Evolutionary conservation across 2,329 filamentous ascomycete genomes (phyloP).

Genomic region (Trichothecium sympodiale): DNA sequence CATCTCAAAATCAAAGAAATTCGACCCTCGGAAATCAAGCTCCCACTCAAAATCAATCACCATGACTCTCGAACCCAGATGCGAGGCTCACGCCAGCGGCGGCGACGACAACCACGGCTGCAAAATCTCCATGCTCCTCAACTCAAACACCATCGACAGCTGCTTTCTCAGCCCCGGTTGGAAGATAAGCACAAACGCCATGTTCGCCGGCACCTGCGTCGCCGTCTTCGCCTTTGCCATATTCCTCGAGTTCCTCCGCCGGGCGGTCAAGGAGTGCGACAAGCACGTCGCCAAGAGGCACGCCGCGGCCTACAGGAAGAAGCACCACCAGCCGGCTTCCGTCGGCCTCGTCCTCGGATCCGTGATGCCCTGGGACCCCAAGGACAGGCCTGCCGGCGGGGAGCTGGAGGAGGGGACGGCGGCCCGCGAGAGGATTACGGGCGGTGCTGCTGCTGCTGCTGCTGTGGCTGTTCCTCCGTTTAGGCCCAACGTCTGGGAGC

Average conservation of each 20-base stretch:
- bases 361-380: too few relatives aligned
- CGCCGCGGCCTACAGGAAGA: slow-evolving; percentile 3
- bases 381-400: slow-evolving; percentile 3
- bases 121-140: slow-evolving; percentile 60
- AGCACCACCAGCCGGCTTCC: too few relatives aligned
- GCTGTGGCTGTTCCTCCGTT: slow-evolving; percentile 20
- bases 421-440: background rate
- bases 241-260: slow-evolving; percentile 60
- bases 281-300: slow-evolving; percentile 42
- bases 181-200: slow-evolving; percentile 57
- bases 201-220: slow-evolving; percentile 74
- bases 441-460: background rate
- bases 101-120: slow-evolving; percentile 14
- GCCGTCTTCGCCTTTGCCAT: slow-evolving; percentile 67
- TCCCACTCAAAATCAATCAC: background rate
- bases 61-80: background rate
- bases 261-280: slow-evolving; percentile 62
- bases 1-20: too few relatives aligned
- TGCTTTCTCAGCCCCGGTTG: slow-evolving; percentile 62
- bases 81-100: slow-evolving; percentile 4
- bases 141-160: slow-evolving; percentile 61
- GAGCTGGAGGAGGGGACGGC: background rate
- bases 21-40: too few relatives aligned
- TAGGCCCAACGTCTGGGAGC: slow-evolving; percentile 53
- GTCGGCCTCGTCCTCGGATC: too few relatives aligned